These are phyloP conservation scores for Pseudogymnoascus sp. DNA, from an alignment of 2,329 filamentous ascomycete species.

Conservation along the genomic window DNA sequence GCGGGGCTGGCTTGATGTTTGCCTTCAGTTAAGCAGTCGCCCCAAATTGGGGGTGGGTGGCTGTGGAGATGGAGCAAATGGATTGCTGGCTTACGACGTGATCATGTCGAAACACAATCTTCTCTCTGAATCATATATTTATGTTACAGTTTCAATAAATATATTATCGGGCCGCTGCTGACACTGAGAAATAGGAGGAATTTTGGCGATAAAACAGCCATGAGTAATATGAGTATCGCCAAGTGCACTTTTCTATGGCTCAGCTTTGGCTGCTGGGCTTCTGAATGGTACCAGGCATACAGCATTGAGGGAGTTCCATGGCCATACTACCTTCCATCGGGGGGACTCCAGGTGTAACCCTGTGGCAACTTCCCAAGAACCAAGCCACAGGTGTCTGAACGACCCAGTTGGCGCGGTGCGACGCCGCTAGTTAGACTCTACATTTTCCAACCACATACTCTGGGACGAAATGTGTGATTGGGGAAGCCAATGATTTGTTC, in stretches of 20 bases:
- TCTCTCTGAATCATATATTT: constrained; percentile 39
- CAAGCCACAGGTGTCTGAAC: not conserved
- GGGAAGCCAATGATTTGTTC: not conserved
- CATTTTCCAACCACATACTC: not conserved
- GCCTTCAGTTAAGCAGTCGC: constrained; percentile 14
- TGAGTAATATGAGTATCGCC: not conserved
- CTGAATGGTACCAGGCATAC: not conserved
- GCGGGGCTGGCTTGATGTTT: constrained; percentile 24
- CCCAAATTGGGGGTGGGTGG: constrained; percentile 18
- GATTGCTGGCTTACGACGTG: constrained; percentile 27
- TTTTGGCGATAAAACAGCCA: not conserved
- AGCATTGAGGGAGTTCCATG: not conserved
- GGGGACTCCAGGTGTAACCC: not conserved
- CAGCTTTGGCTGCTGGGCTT: not conserved
- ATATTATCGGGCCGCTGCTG: not conserved
- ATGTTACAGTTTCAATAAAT: not conserved
- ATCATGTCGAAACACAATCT: constrained; percentile 46
- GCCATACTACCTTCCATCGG: not conserved
- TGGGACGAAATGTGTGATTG: not conserved
- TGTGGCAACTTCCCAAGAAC: not conserved
- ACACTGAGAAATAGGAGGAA: not conserved
- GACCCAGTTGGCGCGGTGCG: not conserved
- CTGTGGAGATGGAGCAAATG: constrained; percentile 3
- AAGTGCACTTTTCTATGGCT: not conserved
- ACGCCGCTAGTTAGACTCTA: not conserved